phyloP scores from a whole-genome alignment of 2,329 filamentous ascomycete species.

The Colletotrichum plurivorum region DNA sequence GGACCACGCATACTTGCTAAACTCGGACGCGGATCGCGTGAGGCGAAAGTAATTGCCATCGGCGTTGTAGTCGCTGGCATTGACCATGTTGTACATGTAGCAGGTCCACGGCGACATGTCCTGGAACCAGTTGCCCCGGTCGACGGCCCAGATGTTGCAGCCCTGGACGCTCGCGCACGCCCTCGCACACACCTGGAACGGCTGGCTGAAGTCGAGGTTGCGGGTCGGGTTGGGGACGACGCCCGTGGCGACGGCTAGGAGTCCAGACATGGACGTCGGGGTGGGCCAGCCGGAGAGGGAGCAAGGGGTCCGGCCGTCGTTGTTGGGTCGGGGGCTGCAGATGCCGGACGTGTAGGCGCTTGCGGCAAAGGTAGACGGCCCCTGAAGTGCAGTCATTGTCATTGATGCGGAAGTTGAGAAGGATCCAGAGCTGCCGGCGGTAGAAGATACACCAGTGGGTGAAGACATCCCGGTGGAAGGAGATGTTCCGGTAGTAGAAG shows the following conservation, averaged over 20 bases:
- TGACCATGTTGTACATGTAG: conserved; percentile 16
- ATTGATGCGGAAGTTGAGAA: not conserved
- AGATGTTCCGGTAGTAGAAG: not conserved
- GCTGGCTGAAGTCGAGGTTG: conserved; percentile 11
- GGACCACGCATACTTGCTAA: conserved; percentile 9
- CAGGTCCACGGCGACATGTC: conserved; percentile 11
- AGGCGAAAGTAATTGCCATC: conserved; percentile 12
- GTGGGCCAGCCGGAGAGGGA: conserved; percentile 27
- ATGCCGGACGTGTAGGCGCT: conserved; percentile 12
- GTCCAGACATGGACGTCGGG: conserved; percentile 19
- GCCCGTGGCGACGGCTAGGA: conserved; percentile 20
- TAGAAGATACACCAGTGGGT: not conserved
- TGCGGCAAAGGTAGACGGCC: conserved; percentile 6
- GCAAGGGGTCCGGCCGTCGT: conserved; percentile 8
- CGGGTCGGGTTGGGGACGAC: conserved; percentile 4
- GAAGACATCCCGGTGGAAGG: no score
- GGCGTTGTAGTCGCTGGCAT: not conserved
- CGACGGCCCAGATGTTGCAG: conserved; percentile 20
- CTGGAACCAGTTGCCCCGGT: conserved; percentile 8
- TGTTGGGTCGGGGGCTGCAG: conserved; percentile 12
- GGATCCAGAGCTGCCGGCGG: not conserved
- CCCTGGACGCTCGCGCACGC: conserved; percentile 8
- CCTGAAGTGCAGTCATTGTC: conserved; percentile 1
- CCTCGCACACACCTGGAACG: conserved; percentile 16
- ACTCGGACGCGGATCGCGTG: not conserved